Conservation (phyloP, 2,329 filamentous ascomycete genomes). For the Xylariales sp. region DNA sequence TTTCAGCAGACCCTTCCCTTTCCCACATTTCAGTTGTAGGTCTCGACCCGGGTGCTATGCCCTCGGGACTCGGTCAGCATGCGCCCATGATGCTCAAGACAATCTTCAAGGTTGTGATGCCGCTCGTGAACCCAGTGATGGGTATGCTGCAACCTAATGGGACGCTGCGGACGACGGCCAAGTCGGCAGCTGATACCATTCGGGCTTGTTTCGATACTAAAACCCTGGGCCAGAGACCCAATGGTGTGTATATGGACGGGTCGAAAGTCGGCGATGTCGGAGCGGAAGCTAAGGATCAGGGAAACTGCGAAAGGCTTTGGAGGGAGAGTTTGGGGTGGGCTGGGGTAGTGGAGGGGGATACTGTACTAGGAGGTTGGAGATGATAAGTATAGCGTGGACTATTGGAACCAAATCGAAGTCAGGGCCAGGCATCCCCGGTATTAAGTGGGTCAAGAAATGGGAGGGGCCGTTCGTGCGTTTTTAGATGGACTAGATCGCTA, state of each 20-base stretch:
- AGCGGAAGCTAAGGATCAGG: conserved; percentile 16
- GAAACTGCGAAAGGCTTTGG: conserved; percentile 14
- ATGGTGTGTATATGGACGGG: conserved; percentile 17
- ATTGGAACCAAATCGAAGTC: too few species aligned
- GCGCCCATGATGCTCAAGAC: not conserved
- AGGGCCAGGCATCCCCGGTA: too few species aligned
- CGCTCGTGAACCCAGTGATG: not conserved
- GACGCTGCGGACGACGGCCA: conserved; percentile 18
- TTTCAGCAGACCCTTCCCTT: conserved; percentile 21
- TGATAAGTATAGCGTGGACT: too few species aligned
- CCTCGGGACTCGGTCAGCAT: conserved; percentile 11
- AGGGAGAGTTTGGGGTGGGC: conserved; percentile 13
- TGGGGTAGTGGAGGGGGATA: conserved; percentile 15
- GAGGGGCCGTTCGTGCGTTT: too few species aligned
- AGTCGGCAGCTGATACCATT: conserved; percentile 23
- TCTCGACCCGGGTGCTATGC: conserved; percentile 31
- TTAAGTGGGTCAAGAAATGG: too few species aligned
- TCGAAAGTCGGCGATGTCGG: conserved; percentile 10
- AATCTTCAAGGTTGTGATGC: not conserved
- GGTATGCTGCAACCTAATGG: conserved; percentile 21
- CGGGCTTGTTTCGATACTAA: conserved; percentile 21
- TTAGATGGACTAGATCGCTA: too few species aligned
- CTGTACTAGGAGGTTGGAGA: too few species aligned
- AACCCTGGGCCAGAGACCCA: conserved; percentile 15
- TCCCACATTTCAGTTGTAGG: conserved; percentile 24